A percentile compares a stretch with the other conserved stretches of the same genome.
phyloP scores from a whole-genome alignment of 192 early-diverging fungal species.

The Gonapodya sp. region DNA sequence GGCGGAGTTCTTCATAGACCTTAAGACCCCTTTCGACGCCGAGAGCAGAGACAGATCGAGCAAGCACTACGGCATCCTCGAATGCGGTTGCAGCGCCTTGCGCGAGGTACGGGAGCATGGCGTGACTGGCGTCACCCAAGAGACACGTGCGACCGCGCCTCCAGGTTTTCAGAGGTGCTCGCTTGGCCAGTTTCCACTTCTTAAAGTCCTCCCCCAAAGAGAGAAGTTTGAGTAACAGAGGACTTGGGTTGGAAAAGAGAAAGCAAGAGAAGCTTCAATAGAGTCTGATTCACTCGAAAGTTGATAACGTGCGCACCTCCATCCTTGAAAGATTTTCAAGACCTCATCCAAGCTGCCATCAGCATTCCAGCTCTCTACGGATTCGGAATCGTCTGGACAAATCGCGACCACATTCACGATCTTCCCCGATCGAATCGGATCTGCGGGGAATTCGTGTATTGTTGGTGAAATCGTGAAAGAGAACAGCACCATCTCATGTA shows the following conservation, averaged over 20 bases:
- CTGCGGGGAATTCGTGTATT: background rate
- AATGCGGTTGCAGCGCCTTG: background rate
- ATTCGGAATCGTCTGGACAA: background rate
- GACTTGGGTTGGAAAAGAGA: background rate
- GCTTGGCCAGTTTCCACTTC: background rate
- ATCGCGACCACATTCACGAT: background rate
- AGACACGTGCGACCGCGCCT: background rate
- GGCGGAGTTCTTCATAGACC: background rate
- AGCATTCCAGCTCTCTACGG: background rate
- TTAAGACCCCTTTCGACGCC: background rate
- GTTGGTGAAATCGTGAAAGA: background rate
- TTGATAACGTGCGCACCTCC: background rate
- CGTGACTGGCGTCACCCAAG: conserved; percentile 4
- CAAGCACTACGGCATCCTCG: background rate
- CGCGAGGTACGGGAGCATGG: conserved; percentile 5
- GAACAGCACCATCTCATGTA: background rate
- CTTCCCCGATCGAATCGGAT: background rate
- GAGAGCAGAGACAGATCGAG: background rate
- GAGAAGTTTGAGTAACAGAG: background rate
- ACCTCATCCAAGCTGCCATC: background rate
- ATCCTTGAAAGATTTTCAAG: background rate
- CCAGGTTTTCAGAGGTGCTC: background rate
- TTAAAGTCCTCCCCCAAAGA: background rate
- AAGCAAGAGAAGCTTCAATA: background rate
- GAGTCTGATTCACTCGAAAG: background rate